Conservation (phyloP, 305 asterid genomes). For the Fraxinus angustifolia region DNA sequence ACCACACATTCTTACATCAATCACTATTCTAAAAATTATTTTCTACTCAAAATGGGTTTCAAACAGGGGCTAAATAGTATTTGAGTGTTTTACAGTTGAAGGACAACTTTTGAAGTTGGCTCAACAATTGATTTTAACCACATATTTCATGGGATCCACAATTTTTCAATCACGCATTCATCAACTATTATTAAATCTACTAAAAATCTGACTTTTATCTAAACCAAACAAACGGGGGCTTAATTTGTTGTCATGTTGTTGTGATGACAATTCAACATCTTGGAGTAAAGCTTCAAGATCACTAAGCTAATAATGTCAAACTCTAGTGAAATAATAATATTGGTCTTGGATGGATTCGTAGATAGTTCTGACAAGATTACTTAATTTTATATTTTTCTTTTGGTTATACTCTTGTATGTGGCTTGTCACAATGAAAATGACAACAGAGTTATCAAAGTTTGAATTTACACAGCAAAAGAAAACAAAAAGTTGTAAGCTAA, state of each 20-base stretch:
- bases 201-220: not conserved
- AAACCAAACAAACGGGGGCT: not conserved
- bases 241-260: not conserved
- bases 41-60: too few relatives aligned
- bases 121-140: not conserved
- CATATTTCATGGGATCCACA: not conserved
- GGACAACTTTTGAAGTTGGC: not conserved
- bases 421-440: not conserved
- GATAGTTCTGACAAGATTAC: not conserved
- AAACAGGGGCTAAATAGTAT: not conserved
- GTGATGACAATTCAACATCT: conserved; percentile 17
- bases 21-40: too few relatives aligned
- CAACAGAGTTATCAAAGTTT: not conserved
- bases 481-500: not conserved
- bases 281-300: conserved; percentile 26
- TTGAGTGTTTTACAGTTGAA: not conserved
- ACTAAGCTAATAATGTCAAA: not conserved
- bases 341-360: not conserved
- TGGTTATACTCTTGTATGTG: not conserved
- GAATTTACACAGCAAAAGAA: not conserved
- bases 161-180: not conserved
- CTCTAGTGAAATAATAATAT: not conserved
- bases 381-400: not conserved
- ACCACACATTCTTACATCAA: too few relatives aligned
- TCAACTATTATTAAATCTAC: too few relatives aligned